phyloP scores from a whole-genome alignment of 2,329 filamentous ascomycete genomes.

The Ophiosphaerella korrae region DNA sequence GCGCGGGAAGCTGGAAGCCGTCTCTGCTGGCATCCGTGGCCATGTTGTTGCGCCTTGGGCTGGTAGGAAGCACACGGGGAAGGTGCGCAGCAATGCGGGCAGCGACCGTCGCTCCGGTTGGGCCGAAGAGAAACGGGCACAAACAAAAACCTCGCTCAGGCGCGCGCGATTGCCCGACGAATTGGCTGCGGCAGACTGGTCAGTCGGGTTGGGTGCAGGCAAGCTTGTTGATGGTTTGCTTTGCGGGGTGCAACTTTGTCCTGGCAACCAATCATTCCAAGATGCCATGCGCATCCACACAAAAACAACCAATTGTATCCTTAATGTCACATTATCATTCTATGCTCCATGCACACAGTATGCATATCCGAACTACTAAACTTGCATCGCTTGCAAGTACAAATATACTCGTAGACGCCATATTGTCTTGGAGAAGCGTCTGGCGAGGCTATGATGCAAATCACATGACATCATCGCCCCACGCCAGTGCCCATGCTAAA shows the following conservation, averaged over 20 bases:
- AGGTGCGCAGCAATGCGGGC: slow-evolving; percentile 21
- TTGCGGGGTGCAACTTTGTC: slow-evolving; percentile 31
- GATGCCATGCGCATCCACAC: not conserved
- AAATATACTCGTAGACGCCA: not conserved
- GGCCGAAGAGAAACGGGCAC: slow-evolving; percentile 1
- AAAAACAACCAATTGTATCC: no score
- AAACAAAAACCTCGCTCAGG: not conserved
- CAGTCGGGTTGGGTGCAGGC: not conserved
- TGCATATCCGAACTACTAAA: no score
- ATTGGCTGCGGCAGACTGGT: not conserved
- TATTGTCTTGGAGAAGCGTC: slow-evolving; percentile 12
- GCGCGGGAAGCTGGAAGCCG: slow-evolving; percentile 47
- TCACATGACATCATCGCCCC: slow-evolving; percentile 21
- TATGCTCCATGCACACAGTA: not conserved
- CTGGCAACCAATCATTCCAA: slow-evolving; percentile 37
- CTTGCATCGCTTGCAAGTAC: no score
- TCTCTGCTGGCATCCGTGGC: slow-evolving; percentile 29
- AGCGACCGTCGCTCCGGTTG: slow-evolving; percentile 16
- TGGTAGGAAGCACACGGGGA: slow-evolving; percentile 8
- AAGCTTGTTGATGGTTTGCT: slow-evolving; percentile 22
- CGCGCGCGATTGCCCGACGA: not conserved
- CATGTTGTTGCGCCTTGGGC: slow-evolving; percentile 25
- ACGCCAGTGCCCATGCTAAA: not conserved
- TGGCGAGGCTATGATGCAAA: slow-evolving; percentile 11
- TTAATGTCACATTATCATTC: not conserved